phyloP scores from a whole-genome alignment of 305 asterid species.

The Fraxinus platypoda region DNA sequence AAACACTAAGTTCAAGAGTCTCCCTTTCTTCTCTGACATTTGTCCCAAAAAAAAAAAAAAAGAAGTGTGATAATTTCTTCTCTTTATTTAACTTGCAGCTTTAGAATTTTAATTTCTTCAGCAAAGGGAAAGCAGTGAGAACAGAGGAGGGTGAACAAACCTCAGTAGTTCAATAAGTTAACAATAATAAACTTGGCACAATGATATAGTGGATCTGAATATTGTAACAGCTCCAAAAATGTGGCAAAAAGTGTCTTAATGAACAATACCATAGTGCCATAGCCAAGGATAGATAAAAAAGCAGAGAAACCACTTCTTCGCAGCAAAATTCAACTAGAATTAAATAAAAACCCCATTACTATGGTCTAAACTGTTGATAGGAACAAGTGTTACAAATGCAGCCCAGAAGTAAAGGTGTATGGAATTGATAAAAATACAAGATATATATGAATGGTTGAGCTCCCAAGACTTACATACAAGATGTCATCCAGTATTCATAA shows the following conservation, averaged over 20 bases:
- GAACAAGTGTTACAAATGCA: not conserved
- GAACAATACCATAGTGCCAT: not conserved
- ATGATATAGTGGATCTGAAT: not conserved
- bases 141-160: not conserved
- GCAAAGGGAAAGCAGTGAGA: not conserved
- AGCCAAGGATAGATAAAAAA: not conserved
- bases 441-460: not conserved
- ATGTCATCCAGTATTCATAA: not conserved
- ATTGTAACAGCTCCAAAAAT: not conserved
- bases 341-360: not conserved
- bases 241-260: not conserved
- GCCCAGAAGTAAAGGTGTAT: slow-evolving; percentile 12
- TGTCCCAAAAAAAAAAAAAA: not conserved
- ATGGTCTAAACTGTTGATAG: not conserved
- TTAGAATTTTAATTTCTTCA: slow-evolving; percentile 1
- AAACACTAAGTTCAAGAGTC: slow-evolving; percentile 12
- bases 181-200: slow-evolving; percentile 9
- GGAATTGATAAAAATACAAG: not conserved
- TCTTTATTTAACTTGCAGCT: not conserved
- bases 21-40: not conserved
- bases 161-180: slow-evolving; percentile 13
- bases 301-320: slow-evolving; percentile 1
- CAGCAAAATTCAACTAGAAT: slow-evolving; percentile 7
- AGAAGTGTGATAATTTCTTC: not conserved
- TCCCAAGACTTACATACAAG: not conserved